phyloP scores from a whole-genome alignment of 2,329 filamentous ascomycete species.

The Sclerotinia nivalis region DNA sequence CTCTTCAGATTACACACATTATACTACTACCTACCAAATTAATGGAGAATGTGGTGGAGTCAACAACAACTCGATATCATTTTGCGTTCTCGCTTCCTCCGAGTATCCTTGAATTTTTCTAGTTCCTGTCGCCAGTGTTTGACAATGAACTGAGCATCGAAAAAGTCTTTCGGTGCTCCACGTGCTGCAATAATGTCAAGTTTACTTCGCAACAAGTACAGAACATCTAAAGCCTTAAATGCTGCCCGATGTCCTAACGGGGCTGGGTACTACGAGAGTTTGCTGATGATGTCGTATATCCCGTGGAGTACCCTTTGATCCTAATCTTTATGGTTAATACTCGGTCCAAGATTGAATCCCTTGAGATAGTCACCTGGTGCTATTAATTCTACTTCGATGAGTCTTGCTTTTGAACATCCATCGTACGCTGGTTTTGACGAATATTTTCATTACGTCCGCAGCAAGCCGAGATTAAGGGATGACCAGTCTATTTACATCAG shows the following conservation, averaged over 20 bases:
- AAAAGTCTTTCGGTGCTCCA: slow-evolving; percentile 11
- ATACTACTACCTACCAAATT: not conserved
- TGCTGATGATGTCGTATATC: slow-evolving; percentile 22
- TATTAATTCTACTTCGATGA: slow-evolving; percentile 16
- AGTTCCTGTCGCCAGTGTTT: slow-evolving; percentile 6
- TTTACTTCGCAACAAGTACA: slow-evolving; percentile 18
- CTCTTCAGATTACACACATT: not conserved
- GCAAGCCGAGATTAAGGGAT: slow-evolving; percentile 16
- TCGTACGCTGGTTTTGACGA: slow-evolving; percentile 17
- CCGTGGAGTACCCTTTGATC: slow-evolving; percentile 10
- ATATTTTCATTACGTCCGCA: slow-evolving; percentile 17
- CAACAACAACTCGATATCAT: slow-evolving; percentile 2
- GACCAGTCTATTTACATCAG: slow-evolving; percentile 7
- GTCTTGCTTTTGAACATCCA: slow-evolving; percentile 4
- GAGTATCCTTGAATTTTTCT: slow-evolving; percentile 5
- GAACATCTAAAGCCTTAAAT: slow-evolving; percentile 11
- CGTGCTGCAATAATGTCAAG: slow-evolving; percentile 14
- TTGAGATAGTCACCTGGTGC: not conserved
- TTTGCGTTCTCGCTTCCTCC: not conserved
- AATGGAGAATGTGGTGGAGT: slow-evolving; percentile 6
- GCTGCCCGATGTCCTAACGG: not conserved
- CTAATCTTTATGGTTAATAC: not conserved
- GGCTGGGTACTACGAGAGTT: not conserved
- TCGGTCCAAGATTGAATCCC: not conserved
- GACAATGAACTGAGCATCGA: slow-evolving; percentile 14